Evolutionary conservation across 225 moss, liverwort and hornwort species (phyloP), one percentile per base, ranked within the genome.

Genomic region (Polytrichum commune): DNA sequence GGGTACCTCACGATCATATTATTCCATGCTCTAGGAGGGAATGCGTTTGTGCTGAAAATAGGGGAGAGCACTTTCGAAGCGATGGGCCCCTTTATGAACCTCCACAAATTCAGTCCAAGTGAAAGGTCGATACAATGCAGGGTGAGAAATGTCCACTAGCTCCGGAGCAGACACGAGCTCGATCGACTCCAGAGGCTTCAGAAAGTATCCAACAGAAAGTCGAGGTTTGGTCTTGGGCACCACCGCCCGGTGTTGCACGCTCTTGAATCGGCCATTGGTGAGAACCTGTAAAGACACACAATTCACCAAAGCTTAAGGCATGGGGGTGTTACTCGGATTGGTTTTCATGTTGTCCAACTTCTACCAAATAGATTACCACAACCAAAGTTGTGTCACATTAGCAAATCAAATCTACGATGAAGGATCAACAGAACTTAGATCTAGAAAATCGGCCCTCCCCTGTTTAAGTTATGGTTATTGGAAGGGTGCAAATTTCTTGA

Each of bases 241-340:
- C 20, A 83, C 2, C 5, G 78, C 86, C 5, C 80, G 75, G 53
- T 86, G 86, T 19, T 80, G 80, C 25, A 80, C 63, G 53, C 86
- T 83, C 62, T 70, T 80, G 67, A 80, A 83, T 67, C 78, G 64
- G 1, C 83, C 83, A 54, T 86, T 86, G 7, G 80, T 75, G 67
- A 86, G 70, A 28, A 80, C 86, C 83, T 86, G 30, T 6, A 6
- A 38, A 46, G 4, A 46, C 46, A 13, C 10, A 46, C 13, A 13
- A 13, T 10, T 46, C 46, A 16, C 2, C 46, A 38, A 46, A 13
- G 3, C 46, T 16, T 10, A 13, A 46, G 46, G 46, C 16, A 2
- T 0, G 2, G 13, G 46, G 13, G 46, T 46, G 10, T 10, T 6
- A 30, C 30, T 30, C 0, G 6, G 6, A 6, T 30, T 5, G 6